Evolutionary conservation across 163 green algal genomes (phyloP).

Genomic region (Dunaliella salina): DNA sequence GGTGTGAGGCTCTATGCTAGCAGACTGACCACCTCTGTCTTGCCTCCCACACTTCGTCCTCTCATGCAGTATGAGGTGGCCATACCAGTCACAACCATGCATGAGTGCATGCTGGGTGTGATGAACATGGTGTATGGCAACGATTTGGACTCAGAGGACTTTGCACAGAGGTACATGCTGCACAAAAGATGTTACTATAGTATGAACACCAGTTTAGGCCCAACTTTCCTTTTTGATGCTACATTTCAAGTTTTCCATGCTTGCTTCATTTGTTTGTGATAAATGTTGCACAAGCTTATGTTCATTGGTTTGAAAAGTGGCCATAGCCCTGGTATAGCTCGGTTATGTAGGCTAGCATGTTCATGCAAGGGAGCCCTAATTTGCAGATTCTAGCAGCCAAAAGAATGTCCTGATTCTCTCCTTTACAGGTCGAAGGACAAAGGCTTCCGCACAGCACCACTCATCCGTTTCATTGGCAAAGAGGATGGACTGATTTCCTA

Average conservation of each 20-base stretch:
- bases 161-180: constrained; percentile 10
- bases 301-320: too few relatives aligned
- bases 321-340: too few relatives aligned
- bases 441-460: constrained; percentile 64
- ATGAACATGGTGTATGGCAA: constrained; percentile 45
- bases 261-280: too few relatives aligned
- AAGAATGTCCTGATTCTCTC: neutral
- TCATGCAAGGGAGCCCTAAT: too few relatives aligned
- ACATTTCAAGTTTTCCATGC: too few relatives aligned
- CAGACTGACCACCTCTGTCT: neutral
- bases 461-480: constrained; percentile 53
- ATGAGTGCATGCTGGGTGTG: constrained; percentile 41
- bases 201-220: too few relatives aligned
- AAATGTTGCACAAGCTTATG: too few relatives aligned
- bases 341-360: too few relatives aligned
- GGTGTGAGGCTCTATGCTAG: neutral
- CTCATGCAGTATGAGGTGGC: constrained; percentile 50
- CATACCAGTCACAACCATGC: constrained; percentile 37
- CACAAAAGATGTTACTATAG: too few relatives aligned
- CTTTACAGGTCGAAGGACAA: constrained; percentile 4
- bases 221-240: too few relatives aligned
- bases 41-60: neutral
- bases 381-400: too few relatives aligned
- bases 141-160: constrained; percentile 34
- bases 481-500: constrained; percentile 42